A percentile compares a stretch with the other conserved stretches of the same genome.
Evolutionary conservation across 2,329 filamentous ascomycete species (phyloP).

Genomic region (Sarocladium brachiariae): DNA sequence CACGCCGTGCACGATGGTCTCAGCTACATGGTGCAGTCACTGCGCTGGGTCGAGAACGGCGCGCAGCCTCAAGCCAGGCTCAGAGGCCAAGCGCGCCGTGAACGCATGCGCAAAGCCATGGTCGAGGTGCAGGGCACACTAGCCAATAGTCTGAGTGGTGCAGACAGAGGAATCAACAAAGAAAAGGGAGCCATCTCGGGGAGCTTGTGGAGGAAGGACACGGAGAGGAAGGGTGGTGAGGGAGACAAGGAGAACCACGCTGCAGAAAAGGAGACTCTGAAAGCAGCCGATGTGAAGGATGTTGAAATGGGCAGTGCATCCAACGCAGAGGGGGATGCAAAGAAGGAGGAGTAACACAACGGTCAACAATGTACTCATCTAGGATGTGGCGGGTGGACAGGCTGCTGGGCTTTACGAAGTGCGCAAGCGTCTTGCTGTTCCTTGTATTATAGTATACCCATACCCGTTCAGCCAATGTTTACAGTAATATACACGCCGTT

Average conservation of each 20-base stretch:
- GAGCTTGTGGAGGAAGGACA: conserved; percentile 27
- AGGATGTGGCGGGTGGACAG: background rate
- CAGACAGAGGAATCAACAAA: conserved; percentile 19
- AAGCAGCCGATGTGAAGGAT: conserved; percentile 18
- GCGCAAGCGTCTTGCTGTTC: conserved; percentile 6
- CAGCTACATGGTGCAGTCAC: conserved; percentile 75
- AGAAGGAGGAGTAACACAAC: conserved; percentile 8
- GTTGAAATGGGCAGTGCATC: conserved; percentile 24
- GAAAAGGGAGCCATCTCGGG: conserved; percentile 25
- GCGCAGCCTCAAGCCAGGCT: conserved; percentile 51
- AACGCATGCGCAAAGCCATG: conserved; percentile 51
- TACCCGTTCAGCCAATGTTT: conserved; percentile 10
- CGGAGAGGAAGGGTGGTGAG: conserved; percentile 12
- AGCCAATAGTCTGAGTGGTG: conserved; percentile 21
- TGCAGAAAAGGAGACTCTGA: conserved; percentile 10
- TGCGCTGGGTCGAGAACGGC: conserved; percentile 80
- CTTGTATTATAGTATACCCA: conserved; percentile 11
- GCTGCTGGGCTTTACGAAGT: background rate
- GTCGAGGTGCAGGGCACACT: conserved; percentile 36
- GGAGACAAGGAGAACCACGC: conserved; percentile 14
- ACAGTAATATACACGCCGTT: conserved; percentile 3
- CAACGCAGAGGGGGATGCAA: conserved; percentile 6
- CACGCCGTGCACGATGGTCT: conserved; percentile 68
- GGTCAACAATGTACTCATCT: background rate
- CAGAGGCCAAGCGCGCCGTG: conserved; percentile 47